Percentiles rank a stretch among this genome's conserved stretches.
phyloP scores from a whole-genome alignment of 1,139 yeast genomes.

The Candida frijolesensis region DNA sequence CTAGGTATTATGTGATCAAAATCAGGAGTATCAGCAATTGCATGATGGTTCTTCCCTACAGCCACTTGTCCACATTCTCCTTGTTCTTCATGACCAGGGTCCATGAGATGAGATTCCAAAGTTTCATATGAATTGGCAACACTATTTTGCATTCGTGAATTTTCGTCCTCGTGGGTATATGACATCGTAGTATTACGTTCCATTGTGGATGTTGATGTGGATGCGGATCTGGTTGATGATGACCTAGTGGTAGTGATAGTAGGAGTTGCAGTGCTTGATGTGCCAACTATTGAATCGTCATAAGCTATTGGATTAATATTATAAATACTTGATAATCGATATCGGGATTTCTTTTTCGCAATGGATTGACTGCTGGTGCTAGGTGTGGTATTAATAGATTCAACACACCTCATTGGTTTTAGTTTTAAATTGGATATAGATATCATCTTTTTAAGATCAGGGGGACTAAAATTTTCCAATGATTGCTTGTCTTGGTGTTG shows the following conservation, averaged over 20 bases:
- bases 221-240: constrained; percentile 1
- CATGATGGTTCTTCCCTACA: neutral
- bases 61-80: neutral
- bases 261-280: neutral
- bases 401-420: constrained; percentile 42
- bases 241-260: neutral
- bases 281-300: constrained; percentile 14
- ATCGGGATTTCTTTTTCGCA: constrained; percentile 44
- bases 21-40: constrained; percentile 16
- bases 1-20: constrained; percentile 15
- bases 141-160: constrained; percentile 12
- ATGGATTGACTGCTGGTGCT: constrained; percentile 21
- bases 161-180: constrained; percentile 7
- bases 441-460: constrained; percentile 22
- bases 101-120: constrained; percentile 10
- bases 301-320: constrained; percentile 39
- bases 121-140: constrained; percentile 14
- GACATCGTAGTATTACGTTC: neutral
- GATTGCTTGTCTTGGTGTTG: neutral
- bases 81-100: neutral
- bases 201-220: neutral
- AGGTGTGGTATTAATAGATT: constrained; percentile 4
- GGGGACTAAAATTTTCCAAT: constrained; percentile 13
- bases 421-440: constrained; percentile 43
- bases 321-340: constrained; percentile 42